Conservation (phyloP, 2,329 filamentous ascomycete genomes). For the Apiospora sp. region DNA sequence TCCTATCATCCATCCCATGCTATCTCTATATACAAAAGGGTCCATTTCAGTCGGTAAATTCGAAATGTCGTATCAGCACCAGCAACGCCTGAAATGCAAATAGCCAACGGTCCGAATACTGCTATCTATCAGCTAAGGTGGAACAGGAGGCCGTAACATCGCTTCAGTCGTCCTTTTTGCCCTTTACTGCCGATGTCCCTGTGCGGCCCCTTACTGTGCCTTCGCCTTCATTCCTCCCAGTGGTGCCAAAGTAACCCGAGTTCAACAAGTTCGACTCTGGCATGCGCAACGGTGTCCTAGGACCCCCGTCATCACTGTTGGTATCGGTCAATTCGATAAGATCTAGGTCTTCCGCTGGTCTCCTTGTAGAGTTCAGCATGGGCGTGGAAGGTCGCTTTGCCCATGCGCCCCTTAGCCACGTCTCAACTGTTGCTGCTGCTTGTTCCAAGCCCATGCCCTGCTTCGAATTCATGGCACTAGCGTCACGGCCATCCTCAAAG, state of each 20-base stretch:
- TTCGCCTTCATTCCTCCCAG: constrained; percentile 49
- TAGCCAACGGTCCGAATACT: neutral
- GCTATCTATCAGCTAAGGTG: neutral
- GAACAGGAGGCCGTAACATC: neutral
- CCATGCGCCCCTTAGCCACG: constrained; percentile 87
- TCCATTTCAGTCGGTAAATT: neutral
- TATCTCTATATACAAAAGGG: constrained; percentile 14
- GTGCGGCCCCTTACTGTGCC: constrained; percentile 48
- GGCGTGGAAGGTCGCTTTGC: constrained; percentile 66
- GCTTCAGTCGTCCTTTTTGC: constrained; percentile 55
- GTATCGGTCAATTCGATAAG: constrained; percentile 76
- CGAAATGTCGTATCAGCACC: neutral
- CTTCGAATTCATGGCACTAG: constrained; percentile 47
- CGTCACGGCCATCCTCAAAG: constrained; percentile 56
- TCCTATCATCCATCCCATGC: neutral
- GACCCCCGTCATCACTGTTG: constrained; percentile 61
- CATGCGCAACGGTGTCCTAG: constrained; percentile 31
- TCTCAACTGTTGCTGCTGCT: constrained; percentile 86
- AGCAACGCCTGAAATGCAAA: constrained; percentile 22
- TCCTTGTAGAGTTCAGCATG: constrained; percentile 49
- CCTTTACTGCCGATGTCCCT: constrained; percentile 45
- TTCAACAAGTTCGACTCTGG: constrained; percentile 42
- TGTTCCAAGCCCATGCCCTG: constrained; percentile 74
- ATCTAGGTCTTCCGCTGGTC: constrained; percentile 61
- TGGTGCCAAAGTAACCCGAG: constrained; percentile 44